Conservation (phyloP, 495 filamentous ascomycete species). For the Platismatia glauca region DNA sequence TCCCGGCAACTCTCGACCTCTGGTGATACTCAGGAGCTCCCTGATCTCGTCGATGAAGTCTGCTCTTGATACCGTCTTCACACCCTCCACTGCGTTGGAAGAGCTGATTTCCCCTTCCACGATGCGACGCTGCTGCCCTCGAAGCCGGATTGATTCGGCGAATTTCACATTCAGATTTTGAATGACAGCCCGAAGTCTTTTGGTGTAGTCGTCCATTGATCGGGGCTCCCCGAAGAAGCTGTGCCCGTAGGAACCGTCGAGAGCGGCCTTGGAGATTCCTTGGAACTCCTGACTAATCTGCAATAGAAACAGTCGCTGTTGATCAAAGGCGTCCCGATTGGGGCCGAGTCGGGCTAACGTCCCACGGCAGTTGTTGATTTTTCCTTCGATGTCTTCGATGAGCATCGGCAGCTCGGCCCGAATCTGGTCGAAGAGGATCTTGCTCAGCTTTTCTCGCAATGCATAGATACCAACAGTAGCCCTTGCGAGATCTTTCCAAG, state of each 20-base stretch:
- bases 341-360: conserved; percentile 41
- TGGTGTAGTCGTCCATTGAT: conserved; percentile 28
- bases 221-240: conserved; percentile 45
- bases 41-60: conserved; percentile 35
- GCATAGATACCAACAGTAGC: conserved; percentile 39
- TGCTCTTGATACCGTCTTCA: conserved; percentile 26
- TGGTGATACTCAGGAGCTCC: conserved; percentile 32
- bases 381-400: conserved; percentile 45
- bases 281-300: no score
- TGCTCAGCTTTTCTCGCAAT: conserved; percentile 46
- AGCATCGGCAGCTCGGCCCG: conserved; percentile 43
- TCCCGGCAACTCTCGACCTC: conserved; percentile 39
- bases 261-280: no score
- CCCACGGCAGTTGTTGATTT: conserved; percentile 27
- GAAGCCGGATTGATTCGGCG: conserved; percentile 36
- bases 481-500: conserved; percentile 37
- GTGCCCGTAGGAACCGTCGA: conserved; percentile 48
- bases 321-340: conserved; percentile 35
- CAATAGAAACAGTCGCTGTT: no score
- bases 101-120: not conserved
- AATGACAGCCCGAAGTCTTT: conserved; percentile 52
- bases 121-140: conserved; percentile 40
- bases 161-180: conserved; percentile 52
- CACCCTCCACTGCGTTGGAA: conserved; percentile 11
- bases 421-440: conserved; percentile 49